Evolutionary conservation across 257 asterid species (phyloP).

Genomic region (Asclepias syriaca): DNA sequence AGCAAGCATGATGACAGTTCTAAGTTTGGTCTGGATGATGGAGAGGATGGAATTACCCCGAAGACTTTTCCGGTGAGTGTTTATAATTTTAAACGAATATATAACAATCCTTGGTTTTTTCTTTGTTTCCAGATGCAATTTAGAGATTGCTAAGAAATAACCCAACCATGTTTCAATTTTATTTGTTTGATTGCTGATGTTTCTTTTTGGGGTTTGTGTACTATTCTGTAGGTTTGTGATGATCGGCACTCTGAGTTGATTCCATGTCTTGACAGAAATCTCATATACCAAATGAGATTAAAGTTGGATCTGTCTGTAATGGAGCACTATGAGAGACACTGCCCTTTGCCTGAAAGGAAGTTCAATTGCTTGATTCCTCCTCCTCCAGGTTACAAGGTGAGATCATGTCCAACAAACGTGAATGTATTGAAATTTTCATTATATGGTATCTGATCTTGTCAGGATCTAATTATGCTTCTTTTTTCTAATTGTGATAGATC

Average conservation of each 20-base stretch:
- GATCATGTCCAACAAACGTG: conserved; percentile 13
- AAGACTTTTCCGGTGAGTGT: conserved; percentile 80
- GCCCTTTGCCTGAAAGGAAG: conserved; percentile 91
- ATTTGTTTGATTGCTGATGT: conserved; percentile 7
- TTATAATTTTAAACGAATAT: conserved; percentile 7
- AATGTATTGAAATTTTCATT: conserved; percentile 6
- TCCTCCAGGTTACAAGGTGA: conserved; percentile 90
- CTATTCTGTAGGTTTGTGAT: conserved; percentile 71
- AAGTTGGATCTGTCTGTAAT: conserved; percentile 86
- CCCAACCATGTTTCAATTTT: not conserved
- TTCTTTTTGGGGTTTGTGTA: conserved; percentile 10
- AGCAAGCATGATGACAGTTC: conserved; percentile 45
- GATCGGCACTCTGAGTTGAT: conserved; percentile 96
- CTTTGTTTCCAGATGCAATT: not conserved
- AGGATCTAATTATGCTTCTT: conserved; percentile 5
- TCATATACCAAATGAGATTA: conserved; percentile 82
- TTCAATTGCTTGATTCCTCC: conserved; percentile 95
- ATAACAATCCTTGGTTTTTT: not conserved
- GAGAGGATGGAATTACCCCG: conserved; percentile 46
- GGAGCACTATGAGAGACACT: conserved; percentile 99
- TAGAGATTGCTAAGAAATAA: not conserved
- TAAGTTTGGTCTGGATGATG: conserved; percentile 60
- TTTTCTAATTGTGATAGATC: conserved; percentile 34
- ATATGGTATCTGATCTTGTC: not conserved
- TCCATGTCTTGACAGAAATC: conserved; percentile 95